These are phyloP conservation scores for Paxillus ammoniavirescens DNA, from an alignment of 768 basidiomycete species.

Conservation along the genomic window DNA sequence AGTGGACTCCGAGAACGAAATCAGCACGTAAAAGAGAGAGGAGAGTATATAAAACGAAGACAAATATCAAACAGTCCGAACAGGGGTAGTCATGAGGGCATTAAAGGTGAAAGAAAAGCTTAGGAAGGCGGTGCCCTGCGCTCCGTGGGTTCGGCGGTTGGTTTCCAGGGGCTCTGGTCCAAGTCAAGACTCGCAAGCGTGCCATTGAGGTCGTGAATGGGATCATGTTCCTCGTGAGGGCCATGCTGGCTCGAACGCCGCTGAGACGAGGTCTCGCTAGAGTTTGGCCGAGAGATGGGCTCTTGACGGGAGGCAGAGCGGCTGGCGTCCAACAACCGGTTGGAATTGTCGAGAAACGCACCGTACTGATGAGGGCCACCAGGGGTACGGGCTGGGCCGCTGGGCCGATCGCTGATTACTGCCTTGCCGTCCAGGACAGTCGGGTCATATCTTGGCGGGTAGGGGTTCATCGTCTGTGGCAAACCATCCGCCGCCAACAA, in stretches of 20 bases:
- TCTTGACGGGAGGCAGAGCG: slow-evolving; percentile 45
- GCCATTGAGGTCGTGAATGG: slow-evolving; percentile 69
- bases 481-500: slow-evolving; percentile 40
- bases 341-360: slow-evolving; percentile 43
- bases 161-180: slow-evolving; percentile 41
- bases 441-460: slow-evolving; percentile 48
- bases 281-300: slow-evolving; percentile 53
- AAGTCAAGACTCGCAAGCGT: slow-evolving; percentile 75
- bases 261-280: slow-evolving; percentile 40
- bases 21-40: slow-evolving; percentile 13
- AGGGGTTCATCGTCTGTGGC: slow-evolving; percentile 49
- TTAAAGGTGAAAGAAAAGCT: slow-evolving; percentile 10
- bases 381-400: slow-evolving; percentile 45
- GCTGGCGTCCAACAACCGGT: slow-evolving; percentile 37
- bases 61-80: background rate
- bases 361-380: slow-evolving; percentile 46
- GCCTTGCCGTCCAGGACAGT: slow-evolving; percentile 37
- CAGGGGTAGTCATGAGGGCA: background rate
- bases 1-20: slow-evolving; percentile 17
- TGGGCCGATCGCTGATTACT: slow-evolving; percentile 31
- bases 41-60: slow-evolving; percentile 24
- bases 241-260: slow-evolving; percentile 22
- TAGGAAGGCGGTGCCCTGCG: slow-evolving; percentile 15
- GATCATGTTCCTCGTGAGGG: slow-evolving; percentile 43
- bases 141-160: slow-evolving; percentile 20